A percentile compares a stretch with the other conserved stretches of the same genome.
These are phyloP conservation scores for Ceratobasidium sp. DNA, from an alignment of 1,284 basidiomycete species.

Conservation along the genomic window DNA sequence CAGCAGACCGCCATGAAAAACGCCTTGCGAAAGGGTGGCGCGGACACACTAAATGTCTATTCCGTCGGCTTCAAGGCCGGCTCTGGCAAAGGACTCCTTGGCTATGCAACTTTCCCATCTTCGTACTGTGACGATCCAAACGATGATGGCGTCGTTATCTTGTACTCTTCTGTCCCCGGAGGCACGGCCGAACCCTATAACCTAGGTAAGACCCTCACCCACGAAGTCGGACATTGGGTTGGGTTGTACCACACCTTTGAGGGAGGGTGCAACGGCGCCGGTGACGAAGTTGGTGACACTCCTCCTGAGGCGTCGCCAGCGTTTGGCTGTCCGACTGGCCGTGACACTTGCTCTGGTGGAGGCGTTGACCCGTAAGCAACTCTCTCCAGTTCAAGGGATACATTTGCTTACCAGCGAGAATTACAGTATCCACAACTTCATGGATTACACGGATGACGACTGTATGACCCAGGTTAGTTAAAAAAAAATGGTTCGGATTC, in stretches of 20 bases:
- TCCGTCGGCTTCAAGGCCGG: conserved; percentile 48
- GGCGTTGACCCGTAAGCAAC: conserved; percentile 45
- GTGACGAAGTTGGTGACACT: conserved; percentile 54
- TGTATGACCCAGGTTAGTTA: conserved; percentile 18
- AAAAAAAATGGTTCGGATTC: not conserved
- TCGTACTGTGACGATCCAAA: conserved; percentile 45
- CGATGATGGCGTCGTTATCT: conserved; percentile 51
- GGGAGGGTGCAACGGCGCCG: conserved; percentile 52
- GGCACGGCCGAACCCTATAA: conserved; percentile 51
- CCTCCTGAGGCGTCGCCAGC: conserved; percentile 48
- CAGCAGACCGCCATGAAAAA: conserved; percentile 52
- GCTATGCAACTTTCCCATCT: conserved; percentile 52
- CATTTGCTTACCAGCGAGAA: not conserved
- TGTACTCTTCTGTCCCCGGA: conserved; percentile 52
- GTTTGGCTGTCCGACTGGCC: conserved; percentile 43
- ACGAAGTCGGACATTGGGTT: conserved; percentile 54
- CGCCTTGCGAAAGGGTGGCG: conserved; percentile 50
- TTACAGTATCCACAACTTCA: conserved; percentile 34
- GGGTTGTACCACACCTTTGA: conserved; percentile 56
- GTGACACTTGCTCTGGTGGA: conserved; percentile 48
- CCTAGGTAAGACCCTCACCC: conserved; percentile 53
- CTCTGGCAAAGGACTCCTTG: conserved; percentile 46
- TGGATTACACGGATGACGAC: conserved; percentile 37
- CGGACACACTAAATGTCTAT: conserved; percentile 54
- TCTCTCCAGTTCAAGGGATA: not conserved